phyloP scores from a whole-genome alignment of 2,329 filamentous ascomycete species.

The Chaetomiaceae sp. region DNA sequence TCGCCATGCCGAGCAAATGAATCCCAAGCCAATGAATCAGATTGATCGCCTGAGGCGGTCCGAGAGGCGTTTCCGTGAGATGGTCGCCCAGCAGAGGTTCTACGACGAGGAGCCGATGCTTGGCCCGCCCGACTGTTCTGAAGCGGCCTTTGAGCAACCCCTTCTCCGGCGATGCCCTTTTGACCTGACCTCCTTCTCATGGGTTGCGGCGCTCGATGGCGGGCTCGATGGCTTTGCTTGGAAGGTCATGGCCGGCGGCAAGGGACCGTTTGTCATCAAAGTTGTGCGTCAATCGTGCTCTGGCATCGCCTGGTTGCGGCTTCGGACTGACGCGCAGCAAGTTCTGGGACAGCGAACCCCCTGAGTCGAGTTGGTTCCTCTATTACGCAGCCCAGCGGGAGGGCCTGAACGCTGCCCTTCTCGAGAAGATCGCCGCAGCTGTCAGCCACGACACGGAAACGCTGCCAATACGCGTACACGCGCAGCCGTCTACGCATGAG shows the following conservation, averaged over 20 bases:
- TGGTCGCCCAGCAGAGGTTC: neutral
- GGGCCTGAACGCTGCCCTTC: neutral
- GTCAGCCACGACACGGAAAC: neutral
- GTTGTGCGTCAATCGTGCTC: neutral
- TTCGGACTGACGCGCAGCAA: neutral
- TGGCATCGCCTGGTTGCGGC: neutral
- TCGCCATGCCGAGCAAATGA: neutral
- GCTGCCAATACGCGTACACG: neutral
- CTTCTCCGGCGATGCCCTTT: neutral
- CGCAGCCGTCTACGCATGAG: neutral
- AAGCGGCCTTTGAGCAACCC: neutral
- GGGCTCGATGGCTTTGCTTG: neutral
- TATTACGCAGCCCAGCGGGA: conserved; percentile 1
- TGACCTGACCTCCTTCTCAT: neutral
- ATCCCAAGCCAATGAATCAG: too few species aligned
- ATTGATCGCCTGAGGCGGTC: too few species aligned
- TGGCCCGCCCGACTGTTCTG: neutral
- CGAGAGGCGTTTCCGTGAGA: too few species aligned
- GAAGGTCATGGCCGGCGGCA: neutral
- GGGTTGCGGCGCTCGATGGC: neutral
- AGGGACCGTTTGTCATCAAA: neutral
- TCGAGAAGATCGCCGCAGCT: neutral
- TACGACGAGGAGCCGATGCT: neutral
- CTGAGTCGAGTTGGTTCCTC: neutral
- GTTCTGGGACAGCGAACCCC: conserved; percentile 1